Base-by-base conservation (phyloP, 805 yeast species). In the Isabelozyma rhagii region DNA sequence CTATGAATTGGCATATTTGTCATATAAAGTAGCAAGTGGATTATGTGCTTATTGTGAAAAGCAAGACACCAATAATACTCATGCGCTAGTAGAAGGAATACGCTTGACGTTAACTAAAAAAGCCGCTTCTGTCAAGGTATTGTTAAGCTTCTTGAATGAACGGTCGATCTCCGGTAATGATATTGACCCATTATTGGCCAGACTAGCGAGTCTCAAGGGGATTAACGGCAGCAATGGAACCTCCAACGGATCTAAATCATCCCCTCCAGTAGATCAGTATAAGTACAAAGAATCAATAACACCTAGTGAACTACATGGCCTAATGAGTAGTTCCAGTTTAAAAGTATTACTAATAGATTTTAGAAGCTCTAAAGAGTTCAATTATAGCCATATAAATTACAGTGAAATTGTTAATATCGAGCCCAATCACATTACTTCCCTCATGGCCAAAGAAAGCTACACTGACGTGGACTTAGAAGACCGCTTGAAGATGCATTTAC, bases 351-450 rank as follows among this genome's bases (percentile, higher is more conserved):
- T 92, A 9, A 77, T 93, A 6, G 98, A 93, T 63, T 77, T 83
- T 41, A 72, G 97, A 55, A 71, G 84, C 14, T 72, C 84, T 39
- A 72, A 71, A 15, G 84, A 81, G 38, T 91, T 78, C 60, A 79
- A 81, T 44, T 69, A 71, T 41, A 79, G 80, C 44, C 97, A 90
- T 64, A 82, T 92, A 18, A 70, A 78, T 10, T 69, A 81, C 25
- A 67, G 71, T 3, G 80, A 86, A 47, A 64, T 87, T 8, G 76
- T 89, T 9, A 88, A 92, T 61, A 77, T 92, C 15, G 96, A 89
- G 47, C 97, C 97, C 17, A 46, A 55, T 3, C 48, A 53, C 21
- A 43, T 67, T 1, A 47, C 46, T 18, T 45, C 55, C 28, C 45
- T 71, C 7, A 46, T 55, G 8, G 14, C 51, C n/a, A 51, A 53